phyloP scores from a whole-genome alignment of 805 yeast genomes.

The Lachancea mirantina region DNA sequence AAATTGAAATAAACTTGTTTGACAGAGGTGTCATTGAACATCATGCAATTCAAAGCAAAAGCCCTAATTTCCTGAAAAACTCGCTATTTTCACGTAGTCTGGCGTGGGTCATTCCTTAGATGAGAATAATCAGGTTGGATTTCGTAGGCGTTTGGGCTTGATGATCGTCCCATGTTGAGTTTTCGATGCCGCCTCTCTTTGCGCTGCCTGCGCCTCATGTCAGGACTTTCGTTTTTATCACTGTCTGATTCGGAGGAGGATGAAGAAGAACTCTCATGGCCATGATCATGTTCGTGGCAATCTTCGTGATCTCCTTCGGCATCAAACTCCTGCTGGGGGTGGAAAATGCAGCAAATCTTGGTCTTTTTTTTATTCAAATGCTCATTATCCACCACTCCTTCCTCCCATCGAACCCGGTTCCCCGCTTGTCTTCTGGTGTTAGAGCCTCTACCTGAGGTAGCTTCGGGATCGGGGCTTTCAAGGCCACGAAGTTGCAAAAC shows the following conservation, averaged over 20 bases:
- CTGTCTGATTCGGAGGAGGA: constrained; percentile 39
- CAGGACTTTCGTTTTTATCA: constrained; percentile 28
- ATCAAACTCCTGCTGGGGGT: constrained; percentile 62
- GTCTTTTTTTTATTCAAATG: constrained; percentile 81
- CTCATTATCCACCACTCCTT: constrained; percentile 86
- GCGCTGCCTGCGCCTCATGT: constrained; percentile 30
- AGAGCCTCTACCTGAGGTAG: constrained; percentile 4
- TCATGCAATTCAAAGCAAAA: neutral
- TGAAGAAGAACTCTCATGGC: constrained; percentile 15
- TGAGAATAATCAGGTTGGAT: constrained; percentile 60
- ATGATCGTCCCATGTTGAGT: constrained; percentile 21
- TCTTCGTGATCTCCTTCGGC: constrained; percentile 37
- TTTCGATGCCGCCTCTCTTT: constrained; percentile 30
- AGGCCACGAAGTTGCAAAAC: constrained; percentile 24
- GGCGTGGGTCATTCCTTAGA: constrained; percentile 15
- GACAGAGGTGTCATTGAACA: constrained; percentile 1
- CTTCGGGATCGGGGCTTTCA: constrained; percentile 2
- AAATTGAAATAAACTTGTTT: neutral
- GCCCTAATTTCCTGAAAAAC: neutral
- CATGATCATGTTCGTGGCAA: constrained; percentile 21
- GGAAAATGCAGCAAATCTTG: constrained; percentile 82
- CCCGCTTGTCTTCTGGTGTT: constrained; percentile 1
- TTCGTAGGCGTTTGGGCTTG: constrained; percentile 81
- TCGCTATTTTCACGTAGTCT: neutral
- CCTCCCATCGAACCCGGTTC: constrained; percentile 66